phyloP scores from a whole-genome alignment of 768 basidiomycete species.

The Russula virescens region DNA sequence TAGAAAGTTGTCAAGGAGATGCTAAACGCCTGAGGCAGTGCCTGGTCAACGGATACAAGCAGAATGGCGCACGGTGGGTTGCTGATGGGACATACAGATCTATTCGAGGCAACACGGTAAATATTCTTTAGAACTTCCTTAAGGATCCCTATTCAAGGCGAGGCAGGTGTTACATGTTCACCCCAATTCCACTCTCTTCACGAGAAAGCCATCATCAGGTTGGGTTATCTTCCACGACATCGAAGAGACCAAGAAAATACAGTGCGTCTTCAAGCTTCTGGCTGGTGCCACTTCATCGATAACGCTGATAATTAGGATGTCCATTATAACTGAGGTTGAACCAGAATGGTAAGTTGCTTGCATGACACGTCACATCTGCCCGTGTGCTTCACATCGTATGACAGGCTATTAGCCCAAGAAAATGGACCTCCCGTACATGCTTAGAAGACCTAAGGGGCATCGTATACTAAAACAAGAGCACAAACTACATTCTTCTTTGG shows the following conservation, averaged over 20 bases:
- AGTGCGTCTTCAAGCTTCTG: slow-evolving; percentile 42
- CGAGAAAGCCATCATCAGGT: slow-evolving; percentile 80
- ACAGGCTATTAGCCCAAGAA: slow-evolving; percentile 18
- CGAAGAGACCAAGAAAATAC: slow-evolving; percentile 93
- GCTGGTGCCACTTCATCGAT: slow-evolving; percentile 2
- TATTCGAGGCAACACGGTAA: slow-evolving; percentile 77
- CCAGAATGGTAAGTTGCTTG: slow-evolving; percentile 69
- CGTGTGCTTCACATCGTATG: neutral
- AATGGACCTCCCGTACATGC: neutral
- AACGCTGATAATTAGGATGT: slow-evolving; percentile 53
- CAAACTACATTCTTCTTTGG: neutral
- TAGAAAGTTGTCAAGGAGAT: slow-evolving; percentile 88
- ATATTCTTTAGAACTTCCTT: slow-evolving; percentile 25
- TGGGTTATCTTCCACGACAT: slow-evolving; percentile 97
- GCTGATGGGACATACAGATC: slow-evolving; percentile 92
- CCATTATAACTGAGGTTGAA: slow-evolving; percentile 89
- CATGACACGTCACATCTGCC: slow-evolving; percentile 1
- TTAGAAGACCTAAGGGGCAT: neutral
- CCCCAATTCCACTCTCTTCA: slow-evolving; percentile 92
- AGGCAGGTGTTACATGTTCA: slow-evolving; percentile 79
- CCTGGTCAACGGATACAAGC: slow-evolving; percentile 89
- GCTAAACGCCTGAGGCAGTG: slow-evolving; percentile 77
- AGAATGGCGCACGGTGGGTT: slow-evolving; percentile 86
- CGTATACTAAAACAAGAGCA: neutral
- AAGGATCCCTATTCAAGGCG: slow-evolving; percentile 14